These are phyloP conservation scores for Gonium pectorale DNA, from an alignment of 139 green algal genomes.

Conservation along the genomic window DNA sequence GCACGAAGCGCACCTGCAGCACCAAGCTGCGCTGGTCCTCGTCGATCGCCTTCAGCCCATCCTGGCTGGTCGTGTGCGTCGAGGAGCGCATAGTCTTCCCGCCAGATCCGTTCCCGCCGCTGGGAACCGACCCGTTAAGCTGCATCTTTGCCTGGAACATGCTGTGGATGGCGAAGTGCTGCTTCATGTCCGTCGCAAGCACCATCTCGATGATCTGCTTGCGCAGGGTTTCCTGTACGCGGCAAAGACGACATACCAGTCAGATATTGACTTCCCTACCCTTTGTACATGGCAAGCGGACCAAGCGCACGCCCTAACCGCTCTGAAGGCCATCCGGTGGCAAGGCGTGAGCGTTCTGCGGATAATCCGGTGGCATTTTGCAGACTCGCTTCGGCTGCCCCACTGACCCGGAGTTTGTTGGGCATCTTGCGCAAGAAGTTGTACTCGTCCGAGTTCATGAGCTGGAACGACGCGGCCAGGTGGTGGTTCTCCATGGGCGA, in stretches of 20 bases:
- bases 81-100: conserved; percentile 39
- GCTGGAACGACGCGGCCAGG: conserved; percentile 62
- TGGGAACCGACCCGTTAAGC: conserved; percentile 47
- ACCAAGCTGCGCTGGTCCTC: conserved; percentile 67
- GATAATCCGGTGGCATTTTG: no score
- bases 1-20: conserved; percentile 48
- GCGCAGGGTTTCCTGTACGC: conserved; percentile 54
- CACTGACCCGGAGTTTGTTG: conserved; percentile 42
- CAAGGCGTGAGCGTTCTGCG: no score
- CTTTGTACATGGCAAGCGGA: no score
- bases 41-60: conserved; percentile 52
- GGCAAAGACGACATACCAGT: no score
- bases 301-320: no score
- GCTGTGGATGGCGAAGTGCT: conserved; percentile 75
- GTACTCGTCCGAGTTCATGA: conserved; percentile 64
- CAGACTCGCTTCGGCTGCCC: background rate
- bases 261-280: no score
- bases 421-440: conserved; percentile 69
- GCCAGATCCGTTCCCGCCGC: conserved; percentile 28
- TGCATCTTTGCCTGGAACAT: conserved; percentile 76
- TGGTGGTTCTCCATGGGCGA: conserved; percentile 78
- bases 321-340: no score
- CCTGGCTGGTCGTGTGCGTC: conserved; percentile 24
- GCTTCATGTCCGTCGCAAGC: conserved; percentile 83
- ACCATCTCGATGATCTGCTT: conserved; percentile 74